Conservation (phyloP, 768 basidiomycete genomes). For the Russula abietina region DNA sequence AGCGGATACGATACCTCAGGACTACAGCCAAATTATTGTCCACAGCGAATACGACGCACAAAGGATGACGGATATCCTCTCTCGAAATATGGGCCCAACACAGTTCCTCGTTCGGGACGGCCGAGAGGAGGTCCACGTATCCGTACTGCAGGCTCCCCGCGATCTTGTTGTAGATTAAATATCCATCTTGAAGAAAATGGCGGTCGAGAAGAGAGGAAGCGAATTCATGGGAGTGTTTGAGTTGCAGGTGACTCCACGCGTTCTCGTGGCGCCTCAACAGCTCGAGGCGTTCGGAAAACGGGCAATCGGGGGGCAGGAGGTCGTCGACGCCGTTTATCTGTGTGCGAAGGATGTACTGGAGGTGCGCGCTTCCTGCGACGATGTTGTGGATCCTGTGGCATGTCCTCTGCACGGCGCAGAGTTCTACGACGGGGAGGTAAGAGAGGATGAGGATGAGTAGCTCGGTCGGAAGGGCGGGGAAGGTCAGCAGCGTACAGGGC, state of each 20-base stretch:
- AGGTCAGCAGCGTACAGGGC: not conserved
- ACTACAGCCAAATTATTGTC: constrained; percentile 14
- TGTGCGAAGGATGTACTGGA: constrained; percentile 8
- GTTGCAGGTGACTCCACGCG: constrained; percentile 10
- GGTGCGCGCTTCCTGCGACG: constrained; percentile 2
- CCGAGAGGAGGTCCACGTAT: constrained; percentile 11
- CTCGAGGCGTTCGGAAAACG: constrained; percentile 15
- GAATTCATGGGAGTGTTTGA: constrained; percentile 1
- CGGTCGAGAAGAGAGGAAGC: not conserved
- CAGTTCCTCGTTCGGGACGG: not conserved
- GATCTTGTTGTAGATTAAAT: not conserved
- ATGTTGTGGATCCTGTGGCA: constrained; percentile 5
- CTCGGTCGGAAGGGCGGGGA: constrained; percentile 12
- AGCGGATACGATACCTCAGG: constrained; percentile 11
- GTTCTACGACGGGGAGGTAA: constrained; percentile 5
- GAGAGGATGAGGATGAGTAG: constrained; percentile 14
- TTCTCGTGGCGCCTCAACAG: constrained; percentile 11
- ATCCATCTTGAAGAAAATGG: constrained; percentile 9
- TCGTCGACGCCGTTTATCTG: constrained; percentile 14
- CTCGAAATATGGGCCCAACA: constrained; percentile 1
- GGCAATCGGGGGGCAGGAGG: not conserved
- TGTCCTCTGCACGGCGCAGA: constrained; percentile 7
- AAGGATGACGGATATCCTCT: not conserved
- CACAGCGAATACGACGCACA: constrained; percentile 3
- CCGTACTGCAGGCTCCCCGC: not conserved